phyloP scores from a whole-genome alignment of 345 rosid species.

The Firmiana major region DNA sequence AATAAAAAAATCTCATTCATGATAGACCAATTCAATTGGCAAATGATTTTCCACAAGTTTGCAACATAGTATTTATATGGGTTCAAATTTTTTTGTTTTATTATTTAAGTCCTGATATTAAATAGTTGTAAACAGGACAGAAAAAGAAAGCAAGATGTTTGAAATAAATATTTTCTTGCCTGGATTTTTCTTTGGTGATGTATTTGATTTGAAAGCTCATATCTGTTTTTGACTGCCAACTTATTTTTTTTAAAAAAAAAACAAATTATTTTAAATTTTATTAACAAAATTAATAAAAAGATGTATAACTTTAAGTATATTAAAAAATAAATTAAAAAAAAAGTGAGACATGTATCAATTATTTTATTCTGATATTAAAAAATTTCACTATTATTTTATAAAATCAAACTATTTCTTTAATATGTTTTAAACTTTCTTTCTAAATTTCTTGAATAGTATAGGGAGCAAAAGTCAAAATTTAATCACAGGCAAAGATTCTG shows the following conservation, averaged over 20 bases:
- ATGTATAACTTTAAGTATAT: too few relatives aligned
- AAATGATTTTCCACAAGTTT: background rate
- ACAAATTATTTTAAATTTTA: too few relatives aligned
- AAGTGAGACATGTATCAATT: too few relatives aligned
- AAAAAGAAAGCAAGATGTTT: background rate
- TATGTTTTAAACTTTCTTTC: background rate
- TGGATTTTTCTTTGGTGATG: background rate
- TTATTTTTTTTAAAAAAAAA: background rate
- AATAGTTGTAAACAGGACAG: background rate
- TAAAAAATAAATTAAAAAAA: too few relatives aligned
- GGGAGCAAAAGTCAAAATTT: background rate
- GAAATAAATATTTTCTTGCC: background rate
- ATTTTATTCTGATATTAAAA: too few relatives aligned
- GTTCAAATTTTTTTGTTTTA: background rate
- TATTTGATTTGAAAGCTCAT: background rate
- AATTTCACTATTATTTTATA: too few relatives aligned
- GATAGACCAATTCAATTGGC: background rate
- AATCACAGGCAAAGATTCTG: background rate
- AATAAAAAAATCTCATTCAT: background rate
- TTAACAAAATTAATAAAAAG: too few relatives aligned
- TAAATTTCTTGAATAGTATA: background rate
- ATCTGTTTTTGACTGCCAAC: background rate
- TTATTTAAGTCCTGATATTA: background rate
- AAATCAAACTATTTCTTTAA: background rate
- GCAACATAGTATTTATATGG: background rate